A percentile compares a stretch with the other conserved stretches of the same genome.
Evolutionary conservation across 345 rosid genomes (phyloP).

Genomic region (Hevea brasiliensis): DNA sequence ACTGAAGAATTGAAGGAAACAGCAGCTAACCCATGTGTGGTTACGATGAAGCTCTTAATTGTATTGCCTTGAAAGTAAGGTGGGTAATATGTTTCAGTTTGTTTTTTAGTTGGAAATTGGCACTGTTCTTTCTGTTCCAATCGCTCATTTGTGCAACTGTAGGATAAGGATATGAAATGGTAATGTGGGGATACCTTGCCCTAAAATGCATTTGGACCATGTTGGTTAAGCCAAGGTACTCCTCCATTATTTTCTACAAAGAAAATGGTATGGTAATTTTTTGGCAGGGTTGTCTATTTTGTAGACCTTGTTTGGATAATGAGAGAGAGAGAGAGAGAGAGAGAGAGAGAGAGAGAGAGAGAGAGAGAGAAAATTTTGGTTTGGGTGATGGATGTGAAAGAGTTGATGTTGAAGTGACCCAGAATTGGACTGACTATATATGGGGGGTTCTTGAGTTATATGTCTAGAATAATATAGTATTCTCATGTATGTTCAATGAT

Average conservation of each 20-base stretch:
- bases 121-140: constrained; percentile 33
- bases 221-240: constrained; percentile 26
- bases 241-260: constrained; percentile 17
- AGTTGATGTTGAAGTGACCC: constrained; percentile 33
- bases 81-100: constrained; percentile 26
- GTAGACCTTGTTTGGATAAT: constrained; percentile 14
- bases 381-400: constrained; percentile 13
- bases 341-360: neutral
- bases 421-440: constrained; percentile 17
- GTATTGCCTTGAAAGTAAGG: constrained; percentile 19
- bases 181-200: constrained; percentile 15
- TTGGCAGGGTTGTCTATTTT: constrained; percentile 29
- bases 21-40: constrained; percentile 41
- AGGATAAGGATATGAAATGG: constrained; percentile 27
- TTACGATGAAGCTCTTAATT: constrained; percentile 22
- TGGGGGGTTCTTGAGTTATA: constrained; percentile 15
- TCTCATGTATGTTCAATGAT: constrained; percentile 23
- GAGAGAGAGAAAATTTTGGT: neutral
- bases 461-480: constrained; percentile 5
- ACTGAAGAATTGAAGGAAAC: constrained; percentile 43
- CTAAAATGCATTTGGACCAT: constrained; percentile 37
- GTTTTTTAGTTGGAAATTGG: constrained; percentile 40
- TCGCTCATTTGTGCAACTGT: constrained; percentile 26
- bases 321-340: constrained; percentile 14
- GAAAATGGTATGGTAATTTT: constrained; percentile 14